Evolutionary conservation across 1,284 basidiomycete species (phyloP), one percentile per base, ranked within the genome.

Genomic region (Xerocomus nothofagi): DNA sequence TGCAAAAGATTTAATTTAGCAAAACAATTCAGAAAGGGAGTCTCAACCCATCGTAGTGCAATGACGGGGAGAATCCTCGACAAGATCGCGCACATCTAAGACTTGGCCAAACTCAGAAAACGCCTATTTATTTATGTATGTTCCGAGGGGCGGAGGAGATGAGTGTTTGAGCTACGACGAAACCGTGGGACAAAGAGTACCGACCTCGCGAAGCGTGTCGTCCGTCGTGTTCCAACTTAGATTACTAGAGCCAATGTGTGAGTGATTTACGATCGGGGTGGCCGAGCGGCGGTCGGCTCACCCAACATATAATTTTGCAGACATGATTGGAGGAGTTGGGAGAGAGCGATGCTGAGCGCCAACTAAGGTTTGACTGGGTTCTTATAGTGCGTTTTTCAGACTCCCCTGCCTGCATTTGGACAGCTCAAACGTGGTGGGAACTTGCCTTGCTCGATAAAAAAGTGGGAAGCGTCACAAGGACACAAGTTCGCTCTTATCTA

Each of bases 151-250:
- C 7, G 6, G 11, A 39, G 10, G 26, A 24, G 44, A 53, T 54
- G 4, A 50, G 50, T 17, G 38, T n/a, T 54, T 61, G 45, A 61
- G 60, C 41, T 52, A 60, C 63, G 57, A 60, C 57, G 61, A 62
- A 62, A 55, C 54, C 2, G 55, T 61, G 64, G 69, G 62, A 47
- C n/a, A 21, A n/a, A n/a, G 37, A 71, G 76, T 57, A 89, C 87
- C 79, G 74, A 93, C 91, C 73, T 79, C 66, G 70, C 81, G 81
- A 61, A 95, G 79, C 44, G 80, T 81, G 20, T 93, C 91, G 78
- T 94, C 91, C 56, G 83, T 93, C 68, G 92, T 93, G 79, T 83
- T 86, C 92, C 92, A 90, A 78, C 87, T 88, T 77, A 90, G 73
- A 78, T 89, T 89, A 73, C 87, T 90, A 60, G 59, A 31, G 15